Conservation (phyloP, 768 basidiomycete genomes). For the Suillus clintonianus region DNA sequence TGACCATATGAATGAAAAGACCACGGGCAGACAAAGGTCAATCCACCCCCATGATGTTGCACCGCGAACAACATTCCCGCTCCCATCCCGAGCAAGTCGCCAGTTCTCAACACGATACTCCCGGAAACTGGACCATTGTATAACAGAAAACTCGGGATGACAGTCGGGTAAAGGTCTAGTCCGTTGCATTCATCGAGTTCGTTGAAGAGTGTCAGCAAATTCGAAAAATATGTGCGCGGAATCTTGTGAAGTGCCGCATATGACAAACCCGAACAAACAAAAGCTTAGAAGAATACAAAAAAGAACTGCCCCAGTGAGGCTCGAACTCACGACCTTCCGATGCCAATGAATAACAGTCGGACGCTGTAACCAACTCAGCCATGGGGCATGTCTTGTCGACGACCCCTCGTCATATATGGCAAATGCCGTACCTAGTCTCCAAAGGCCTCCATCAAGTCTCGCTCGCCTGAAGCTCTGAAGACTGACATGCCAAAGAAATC, state of each 20-base stretch:
- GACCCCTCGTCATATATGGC: background rate
- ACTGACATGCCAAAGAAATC: slow-evolving; percentile 7
- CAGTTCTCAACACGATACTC: slow-evolving; percentile 66
- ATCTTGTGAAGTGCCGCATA: too few relatives aligned
- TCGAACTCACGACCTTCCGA: slow-evolving; percentile 58
- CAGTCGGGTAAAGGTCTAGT: slow-evolving; percentile 38
- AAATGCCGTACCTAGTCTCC: background rate
- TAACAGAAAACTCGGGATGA: slow-evolving; percentile 55
- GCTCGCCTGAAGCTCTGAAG: too few relatives aligned
- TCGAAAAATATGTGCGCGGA: background rate
- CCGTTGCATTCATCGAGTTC: slow-evolving; percentile 37
- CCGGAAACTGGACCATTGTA: slow-evolving; percentile 45
- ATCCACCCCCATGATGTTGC: slow-evolving; percentile 36
- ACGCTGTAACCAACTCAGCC: slow-evolving; percentile 55
- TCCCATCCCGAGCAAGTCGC: slow-evolving; percentile 46
- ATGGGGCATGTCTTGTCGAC: slow-evolving; percentile 40
- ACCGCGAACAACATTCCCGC: slow-evolving; percentile 31
- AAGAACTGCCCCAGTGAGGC: slow-evolving; percentile 50
- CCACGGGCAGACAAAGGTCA: slow-evolving; percentile 36
- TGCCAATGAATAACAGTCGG: slow-evolving; percentile 42
- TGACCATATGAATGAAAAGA: slow-evolving; percentile 36
- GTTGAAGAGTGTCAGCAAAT: background rate
- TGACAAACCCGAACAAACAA: background rate
- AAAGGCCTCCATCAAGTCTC: background rate
- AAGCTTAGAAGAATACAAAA: background rate